Evolutionary conservation across 2,329 filamentous ascomycete genomes (phyloP), one percentile per base, ranked within the genome.

Genomic region (Sphaerulina vaccinii): DNA sequence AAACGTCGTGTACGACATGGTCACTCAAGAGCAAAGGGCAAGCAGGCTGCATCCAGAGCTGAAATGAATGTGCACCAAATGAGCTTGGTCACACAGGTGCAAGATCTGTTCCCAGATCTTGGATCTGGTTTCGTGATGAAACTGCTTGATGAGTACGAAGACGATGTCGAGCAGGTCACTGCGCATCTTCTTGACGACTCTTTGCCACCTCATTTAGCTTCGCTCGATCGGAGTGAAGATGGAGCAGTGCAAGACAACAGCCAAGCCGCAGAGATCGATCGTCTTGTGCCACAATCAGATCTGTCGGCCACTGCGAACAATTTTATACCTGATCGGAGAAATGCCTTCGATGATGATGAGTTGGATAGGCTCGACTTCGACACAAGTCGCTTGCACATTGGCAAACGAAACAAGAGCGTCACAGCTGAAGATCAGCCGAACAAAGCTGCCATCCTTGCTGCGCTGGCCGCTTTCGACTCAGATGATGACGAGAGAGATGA

Each of bases 401-500:
- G 92, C 52, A 90, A 91, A 62, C 80, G 77, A 27, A 78, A 82
- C 47, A 57, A 47, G 32, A 56, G 41, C 33, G 50, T 46, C 16
- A 55, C 44, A 35, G 75, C 77, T n/a, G 88, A 92, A 65, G 79
- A 83, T 42, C 83, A 85, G 3, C 82, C 86, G 1, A 84, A 85
- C 62, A 96, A 95, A 72, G 88, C 90, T 0, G 86, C 90, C 9
- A 96, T 96, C 61, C 74, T 96, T 19, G 88, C 91, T 2, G 92
- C 92, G 0, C 81, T 97, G 2, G 89, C 90, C 13, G 81, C 86
- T 0, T 96, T 97, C 61, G 91, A 97, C 71, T 86, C 86, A 0
- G 92, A 97, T 62, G 93, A 97, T 60, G 93, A 99, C 68, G 93
- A 99, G 73, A 83, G 90, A 29, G 93, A 99, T 69, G 93, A 99